Percentiles rank a stretch among this genome's conserved stretches.
Conservation (phyloP, 176 grass and related monocot genomes). For the Oryza glumipatula region DNA sequence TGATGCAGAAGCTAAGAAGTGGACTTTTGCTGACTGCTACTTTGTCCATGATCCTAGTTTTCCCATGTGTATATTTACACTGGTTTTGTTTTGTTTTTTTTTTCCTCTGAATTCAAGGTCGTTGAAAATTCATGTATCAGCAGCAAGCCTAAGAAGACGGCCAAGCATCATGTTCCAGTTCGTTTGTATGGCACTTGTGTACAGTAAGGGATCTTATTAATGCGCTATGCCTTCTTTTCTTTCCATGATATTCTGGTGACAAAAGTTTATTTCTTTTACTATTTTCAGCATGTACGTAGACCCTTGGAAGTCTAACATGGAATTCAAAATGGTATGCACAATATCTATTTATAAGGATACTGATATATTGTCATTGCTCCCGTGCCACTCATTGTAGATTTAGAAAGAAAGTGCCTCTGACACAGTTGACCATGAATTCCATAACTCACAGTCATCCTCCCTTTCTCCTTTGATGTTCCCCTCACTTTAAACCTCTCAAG, state of each 20-base stretch:
- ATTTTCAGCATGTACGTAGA: constrained; percentile 81
- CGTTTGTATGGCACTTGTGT: constrained; percentile 85
- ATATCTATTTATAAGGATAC: constrained; percentile 23
- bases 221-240: constrained; percentile 19
- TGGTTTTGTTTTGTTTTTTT: constrained; percentile 26
- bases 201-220: constrained; percentile 65
- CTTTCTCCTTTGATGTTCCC: neutral
- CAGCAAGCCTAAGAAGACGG: constrained; percentile 65
- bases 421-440: neutral
- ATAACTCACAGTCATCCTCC: neutral
- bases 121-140: constrained; percentile 64
- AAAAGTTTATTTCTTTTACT: constrained; percentile 38
- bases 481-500: neutral
- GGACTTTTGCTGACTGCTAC: constrained; percentile 27
- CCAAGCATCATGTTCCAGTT: constrained; percentile 62
- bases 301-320: constrained; percentile 66
- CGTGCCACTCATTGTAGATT: neutral
- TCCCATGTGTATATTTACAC: constrained; percentile 34
- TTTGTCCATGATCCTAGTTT: constrained; percentile 28
- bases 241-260: constrained; percentile 34
- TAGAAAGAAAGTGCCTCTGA: neutral
- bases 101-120: constrained; percentile 58
- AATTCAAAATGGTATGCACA: constrained; percentile 83
- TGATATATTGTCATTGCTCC: constrained; percentile 6
- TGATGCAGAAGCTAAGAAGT: constrained; percentile 14